These are phyloP conservation scores for Lophiostoma macrostomum DNA, from an alignment of 495 filamentous ascomycete species.

Conservation along the genomic window DNA sequence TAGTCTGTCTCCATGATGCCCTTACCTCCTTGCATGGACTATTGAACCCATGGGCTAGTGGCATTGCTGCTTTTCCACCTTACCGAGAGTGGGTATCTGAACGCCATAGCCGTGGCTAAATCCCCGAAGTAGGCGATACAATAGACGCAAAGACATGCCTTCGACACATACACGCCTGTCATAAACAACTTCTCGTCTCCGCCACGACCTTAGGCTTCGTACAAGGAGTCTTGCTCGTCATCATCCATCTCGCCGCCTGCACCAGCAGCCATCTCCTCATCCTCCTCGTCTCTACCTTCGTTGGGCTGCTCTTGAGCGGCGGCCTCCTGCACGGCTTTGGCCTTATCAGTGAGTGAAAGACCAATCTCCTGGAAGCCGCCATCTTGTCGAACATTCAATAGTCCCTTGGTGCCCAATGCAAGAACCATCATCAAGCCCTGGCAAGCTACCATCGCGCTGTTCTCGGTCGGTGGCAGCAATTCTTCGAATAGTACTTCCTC, in stretches of 20 bases:
- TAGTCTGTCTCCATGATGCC: no score
- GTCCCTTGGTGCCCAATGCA: slow-evolving; percentile 62
- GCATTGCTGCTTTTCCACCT: no score
- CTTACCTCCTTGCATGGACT: no score
- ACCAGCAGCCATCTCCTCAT: not conserved
- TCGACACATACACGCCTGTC: no score
- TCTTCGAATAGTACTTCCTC: slow-evolving; percentile 56
- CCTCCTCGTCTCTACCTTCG: not conserved
- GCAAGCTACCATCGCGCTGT: slow-evolving; percentile 59
- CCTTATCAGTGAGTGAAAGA: slow-evolving; percentile 27
- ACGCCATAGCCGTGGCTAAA: no score
- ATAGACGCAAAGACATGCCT: no score
- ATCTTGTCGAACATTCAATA: slow-evolving; percentile 56
- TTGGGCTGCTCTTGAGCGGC: not conserved
- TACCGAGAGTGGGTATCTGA: no score
- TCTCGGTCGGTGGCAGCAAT: slow-evolving; percentile 54
- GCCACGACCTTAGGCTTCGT: not conserved
- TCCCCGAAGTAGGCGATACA: no score
- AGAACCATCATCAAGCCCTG: slow-evolving; percentile 74
- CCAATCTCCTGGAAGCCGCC: slow-evolving; percentile 43
- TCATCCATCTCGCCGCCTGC: not conserved
- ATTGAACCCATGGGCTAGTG: no score
- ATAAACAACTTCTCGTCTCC: no score
- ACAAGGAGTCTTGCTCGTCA: not conserved
- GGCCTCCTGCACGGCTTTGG: not conserved